Percentiles rank a stretch among this genome's conserved stretches.
These are phyloP conservation scores for Puccinia triticina DNA, from an alignment of 1,284 basidiomycete species.

Conservation along the genomic window DNA sequence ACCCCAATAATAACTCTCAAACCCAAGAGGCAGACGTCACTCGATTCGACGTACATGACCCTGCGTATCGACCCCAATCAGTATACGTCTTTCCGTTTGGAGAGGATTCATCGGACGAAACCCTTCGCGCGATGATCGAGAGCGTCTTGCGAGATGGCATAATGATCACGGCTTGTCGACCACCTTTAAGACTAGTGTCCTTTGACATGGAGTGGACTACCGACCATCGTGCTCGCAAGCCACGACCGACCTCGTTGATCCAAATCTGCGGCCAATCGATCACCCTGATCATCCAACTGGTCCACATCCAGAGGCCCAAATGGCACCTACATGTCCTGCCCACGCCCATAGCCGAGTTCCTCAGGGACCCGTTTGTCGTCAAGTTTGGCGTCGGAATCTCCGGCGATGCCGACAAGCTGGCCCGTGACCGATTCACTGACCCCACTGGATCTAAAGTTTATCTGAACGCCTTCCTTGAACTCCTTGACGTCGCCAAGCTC, in stretches of 20 bases:
- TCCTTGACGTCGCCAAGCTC: slow-evolving; percentile 25
- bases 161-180: slow-evolving; percentile 10
- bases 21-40: neutral
- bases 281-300: slow-evolving; percentile 40
- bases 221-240: neutral
- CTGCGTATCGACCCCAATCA: neutral
- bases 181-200: neutral
- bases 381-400: slow-evolving; percentile 42
- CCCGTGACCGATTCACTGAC: slow-evolving; percentile 12
- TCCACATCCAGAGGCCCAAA: slow-evolving; percentile 1
- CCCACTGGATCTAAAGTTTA: slow-evolving; percentile 11
- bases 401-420: slow-evolving; percentile 34
- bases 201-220: slow-evolving; percentile 45
- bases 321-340: slow-evolving; percentile 22
- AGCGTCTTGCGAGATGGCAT: neutral
- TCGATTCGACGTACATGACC: slow-evolving; percentile 9
- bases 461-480: slow-evolving; percentile 19
- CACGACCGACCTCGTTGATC: slow-evolving; percentile 31
- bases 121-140: neutral
- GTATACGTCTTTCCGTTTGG: neutral
- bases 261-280: slow-evolving; percentile 31
- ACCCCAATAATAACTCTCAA: slow-evolving; percentile 1
- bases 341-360: slow-evolving; percentile 16
- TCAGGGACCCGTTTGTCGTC: slow-evolving; percentile 15
- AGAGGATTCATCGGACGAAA: slow-evolving; percentile 1